Evolutionary conservation across 768 basidiomycete genomes (phyloP).

Genomic region (Candolleomyces efflorescens): DNA sequence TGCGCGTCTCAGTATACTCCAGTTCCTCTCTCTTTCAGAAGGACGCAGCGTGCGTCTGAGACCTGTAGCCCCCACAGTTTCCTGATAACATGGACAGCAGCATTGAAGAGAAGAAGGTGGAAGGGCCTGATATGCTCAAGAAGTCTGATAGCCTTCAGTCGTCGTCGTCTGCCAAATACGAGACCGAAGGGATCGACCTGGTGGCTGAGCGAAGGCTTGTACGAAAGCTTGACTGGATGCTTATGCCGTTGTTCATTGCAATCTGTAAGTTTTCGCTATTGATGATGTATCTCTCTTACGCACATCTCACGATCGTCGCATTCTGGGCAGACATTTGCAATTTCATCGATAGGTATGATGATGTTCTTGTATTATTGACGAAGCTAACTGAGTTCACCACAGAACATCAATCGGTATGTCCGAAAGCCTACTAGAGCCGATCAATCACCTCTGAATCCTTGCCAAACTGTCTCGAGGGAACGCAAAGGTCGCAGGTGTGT

Average conservation of each 20-base stretch:
- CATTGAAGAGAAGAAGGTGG: no score
- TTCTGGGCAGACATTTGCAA: slow-evolving; percentile 28
- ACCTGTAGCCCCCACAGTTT: no score
- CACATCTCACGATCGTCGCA: no score
- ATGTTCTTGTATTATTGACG: not conserved
- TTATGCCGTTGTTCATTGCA: slow-evolving; percentile 35
- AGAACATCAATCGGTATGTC: slow-evolving; percentile 15
- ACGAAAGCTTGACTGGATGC: slow-evolving; percentile 28
- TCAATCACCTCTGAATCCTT: not conserved
- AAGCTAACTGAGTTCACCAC: no score
- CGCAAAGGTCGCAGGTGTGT: slow-evolving; percentile 22
- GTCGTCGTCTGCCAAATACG: not conserved
- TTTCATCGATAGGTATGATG: slow-evolving; percentile 31
- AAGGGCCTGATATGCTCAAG: no score
- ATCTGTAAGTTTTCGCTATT: slow-evolving; percentile 23
- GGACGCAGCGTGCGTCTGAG: no score
- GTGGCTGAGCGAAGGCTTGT: slow-evolving; percentile 29
- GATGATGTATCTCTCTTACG: no score
- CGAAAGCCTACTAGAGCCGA: no score
- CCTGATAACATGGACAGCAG: no score
- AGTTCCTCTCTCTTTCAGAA: no score
- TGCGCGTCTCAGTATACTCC: no score
- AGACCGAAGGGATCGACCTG: slow-evolving; percentile 22
- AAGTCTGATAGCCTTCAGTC: not conserved
- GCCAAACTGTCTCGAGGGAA: slow-evolving; percentile 6